A percentile compares a stretch with the other conserved stretches of the same genome.
phyloP scores from a whole-genome alignment of 148 eudicot species.

The Agrostemma githago region DNA sequence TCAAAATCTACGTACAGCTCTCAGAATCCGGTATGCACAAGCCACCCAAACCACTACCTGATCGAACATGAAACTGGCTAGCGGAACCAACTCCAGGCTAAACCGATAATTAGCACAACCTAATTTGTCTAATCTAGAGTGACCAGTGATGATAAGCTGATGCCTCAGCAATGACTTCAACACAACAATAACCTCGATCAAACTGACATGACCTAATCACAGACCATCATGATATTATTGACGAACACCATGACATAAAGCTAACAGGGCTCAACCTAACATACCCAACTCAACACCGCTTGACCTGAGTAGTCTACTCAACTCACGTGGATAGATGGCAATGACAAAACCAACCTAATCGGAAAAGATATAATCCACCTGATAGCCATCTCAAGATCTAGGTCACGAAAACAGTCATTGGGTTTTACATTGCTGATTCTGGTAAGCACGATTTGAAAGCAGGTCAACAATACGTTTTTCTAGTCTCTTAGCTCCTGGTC shows the following conservation, averaged over 20 bases:
- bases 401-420: conserved; percentile 26
- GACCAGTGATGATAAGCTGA: not conserved
- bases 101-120: not conserved
- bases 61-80: not conserved
- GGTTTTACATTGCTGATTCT: conserved; percentile 49
- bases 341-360: not conserved
- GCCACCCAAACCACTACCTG: not conserved
- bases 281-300: not conserved
- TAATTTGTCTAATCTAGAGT: not conserved
- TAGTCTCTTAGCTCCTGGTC: conserved; percentile 71
- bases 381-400: not conserved
- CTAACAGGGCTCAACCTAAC: not conserved
- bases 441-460: conserved; percentile 45
- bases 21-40: not conserved
- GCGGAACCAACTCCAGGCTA: not conserved
- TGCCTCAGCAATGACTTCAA: not conserved
- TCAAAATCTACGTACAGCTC: not conserved
- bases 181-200: not conserved
- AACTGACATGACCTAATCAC: not conserved
- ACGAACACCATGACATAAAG: not conserved
- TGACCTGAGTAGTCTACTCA: not conserved
- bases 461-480: conserved; percentile 45
- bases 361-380: not conserved
- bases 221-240: not conserved
- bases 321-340: not conserved